Base-by-base conservation (phyloP, 305 asterid genomes). In the Fraxinus sp. region DNA sequence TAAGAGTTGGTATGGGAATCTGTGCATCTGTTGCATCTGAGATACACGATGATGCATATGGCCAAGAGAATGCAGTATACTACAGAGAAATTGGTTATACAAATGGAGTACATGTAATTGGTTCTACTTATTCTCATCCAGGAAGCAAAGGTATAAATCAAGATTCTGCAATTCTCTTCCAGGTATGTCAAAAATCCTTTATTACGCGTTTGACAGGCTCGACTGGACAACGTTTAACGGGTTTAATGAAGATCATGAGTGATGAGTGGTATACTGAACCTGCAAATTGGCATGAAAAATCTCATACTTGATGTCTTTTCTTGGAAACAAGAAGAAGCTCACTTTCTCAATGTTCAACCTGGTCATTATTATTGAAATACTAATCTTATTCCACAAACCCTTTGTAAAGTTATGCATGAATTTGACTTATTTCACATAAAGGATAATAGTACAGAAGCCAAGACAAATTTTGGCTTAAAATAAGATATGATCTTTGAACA, bases 131-230 rank as follows among this genome's bases (percentile, higher is more conserved):
- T 82, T 91, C 97, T 79, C 87, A 87, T 75, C 83, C 85, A 80
- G 97, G 97, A 68, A 87, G 87, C 88, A 94, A 94, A 86, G 95
- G 94, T 55, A 3, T 83, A 10, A 94, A 93, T 33, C 97, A 94
- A 90, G 97, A 94, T 88, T 85, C 84, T 87, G 93, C 95, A n/a
- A 84, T 93, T 82, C 89, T 94, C 62, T 89, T 81, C 44, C 92
- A 90, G 97, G 94, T 92, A 77, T 11, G 13, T 80, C 16, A 39
- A 66, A 26, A 39, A 24, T 20, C 13, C 28, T 16, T 66, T 11
- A 11, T 33, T 32, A 30, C 46, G 2, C 3, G 76, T 32, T 71
- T 71, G 76, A 26, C 7, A 30, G 22, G 26, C 76, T 77, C 30
- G 22, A 49, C 46, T 16, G 44, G 26, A 32, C 18, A 32, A 37